phyloP scores from a whole-genome alignment of 1,284 basidiomycete species.

The Leccinum griseonigrum region DNA sequence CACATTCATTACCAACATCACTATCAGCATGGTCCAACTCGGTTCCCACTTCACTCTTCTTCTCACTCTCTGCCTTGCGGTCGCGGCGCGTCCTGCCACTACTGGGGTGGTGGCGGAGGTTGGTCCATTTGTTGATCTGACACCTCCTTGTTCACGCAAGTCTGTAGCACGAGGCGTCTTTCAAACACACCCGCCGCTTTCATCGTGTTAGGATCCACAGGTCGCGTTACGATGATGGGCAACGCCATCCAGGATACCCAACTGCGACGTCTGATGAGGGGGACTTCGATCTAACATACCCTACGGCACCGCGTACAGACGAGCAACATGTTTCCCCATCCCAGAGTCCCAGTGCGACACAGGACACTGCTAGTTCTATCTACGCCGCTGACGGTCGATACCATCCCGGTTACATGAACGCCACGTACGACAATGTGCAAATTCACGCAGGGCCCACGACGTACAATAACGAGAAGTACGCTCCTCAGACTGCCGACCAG shows the following conservation, averaged over 20 bases:
- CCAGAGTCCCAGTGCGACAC: background rate
- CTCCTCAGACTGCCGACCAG: background rate
- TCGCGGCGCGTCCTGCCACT: slow-evolving; percentile 22
- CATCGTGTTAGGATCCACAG: slow-evolving; percentile 11
- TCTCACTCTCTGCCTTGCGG: slow-evolving; percentile 28
- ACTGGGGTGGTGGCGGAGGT: slow-evolving; percentile 14
- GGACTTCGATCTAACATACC: background rate
- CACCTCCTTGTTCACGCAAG: slow-evolving; percentile 9
- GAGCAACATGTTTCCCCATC: background rate
- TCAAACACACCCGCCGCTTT: slow-evolving; percentile 15
- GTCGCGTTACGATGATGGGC: slow-evolving; percentile 19
- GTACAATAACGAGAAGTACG: slow-evolving; percentile 15
- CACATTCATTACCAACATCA: slow-evolving; percentile 30
- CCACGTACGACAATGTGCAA: slow-evolving; percentile 20
- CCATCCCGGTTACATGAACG: slow-evolving; percentile 17
- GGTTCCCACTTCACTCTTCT: slow-evolving; percentile 28
- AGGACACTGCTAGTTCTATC: background rate
- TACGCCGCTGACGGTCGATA: slow-evolving; percentile 16
- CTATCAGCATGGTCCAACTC: slow-evolving; percentile 32
- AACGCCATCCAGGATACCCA: slow-evolving; percentile 22
- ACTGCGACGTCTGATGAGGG: slow-evolving; percentile 16
- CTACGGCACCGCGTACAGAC: background rate
- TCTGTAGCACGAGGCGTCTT: slow-evolving; percentile 8
- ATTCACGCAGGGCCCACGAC: slow-evolving; percentile 17
- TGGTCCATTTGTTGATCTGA: background rate